These are phyloP conservation scores for Pilobolus umbonatus DNA, from an alignment of 192 early-diverging fungal genomes.

Conservation along the genomic window DNA sequence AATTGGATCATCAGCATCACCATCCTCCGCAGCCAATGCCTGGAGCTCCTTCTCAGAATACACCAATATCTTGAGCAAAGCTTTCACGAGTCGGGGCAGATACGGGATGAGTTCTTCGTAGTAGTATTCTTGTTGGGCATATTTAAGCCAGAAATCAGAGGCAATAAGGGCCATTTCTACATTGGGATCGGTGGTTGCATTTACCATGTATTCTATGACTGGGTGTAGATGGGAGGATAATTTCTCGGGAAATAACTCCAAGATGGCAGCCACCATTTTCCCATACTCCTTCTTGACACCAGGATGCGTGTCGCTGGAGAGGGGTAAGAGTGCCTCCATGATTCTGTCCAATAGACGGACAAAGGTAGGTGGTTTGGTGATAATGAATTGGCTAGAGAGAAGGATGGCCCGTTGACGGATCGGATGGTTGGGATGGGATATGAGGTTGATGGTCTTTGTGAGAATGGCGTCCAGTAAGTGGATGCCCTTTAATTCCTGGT, in stretches of 20 bases:
- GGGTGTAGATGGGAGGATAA: constrained; percentile 76
- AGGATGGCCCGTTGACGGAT: constrained; percentile 79
- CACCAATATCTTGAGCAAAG: constrained; percentile 89
- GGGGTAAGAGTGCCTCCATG: constrained; percentile 70
- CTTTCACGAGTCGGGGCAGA: constrained; percentile 73
- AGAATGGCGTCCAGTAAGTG: constrained; percentile 77
- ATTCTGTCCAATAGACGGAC: constrained; percentile 59
- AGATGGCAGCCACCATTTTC: constrained; percentile 82
- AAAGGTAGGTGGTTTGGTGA: constrained; percentile 65
- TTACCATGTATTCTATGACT: constrained; percentile 92
- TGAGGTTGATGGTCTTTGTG: no score
- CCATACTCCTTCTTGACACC: constrained; percentile 87
- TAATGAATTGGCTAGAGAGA: constrained; percentile 83
- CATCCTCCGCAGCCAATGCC: constrained; percentile 65
- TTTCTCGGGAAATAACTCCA: constrained; percentile 80
- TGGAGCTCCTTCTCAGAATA: constrained; percentile 88
- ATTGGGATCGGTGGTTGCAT: constrained; percentile 77
- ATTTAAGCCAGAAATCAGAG: constrained; percentile 95
- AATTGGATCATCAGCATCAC: constrained; percentile 43
- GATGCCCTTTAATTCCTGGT: constrained; percentile 67
- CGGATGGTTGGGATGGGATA: constrained; percentile 54
- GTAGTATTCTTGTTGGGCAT: constrained; percentile 82
- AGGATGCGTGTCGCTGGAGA: constrained; percentile 59
- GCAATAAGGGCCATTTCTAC: constrained; percentile 89
- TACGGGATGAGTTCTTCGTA: constrained; percentile 62